These are phyloP conservation scores for Aspergillus egyptiacus DNA, from an alignment of 495 filamentous ascomycete genomes.

Conservation along the genomic window DNA sequence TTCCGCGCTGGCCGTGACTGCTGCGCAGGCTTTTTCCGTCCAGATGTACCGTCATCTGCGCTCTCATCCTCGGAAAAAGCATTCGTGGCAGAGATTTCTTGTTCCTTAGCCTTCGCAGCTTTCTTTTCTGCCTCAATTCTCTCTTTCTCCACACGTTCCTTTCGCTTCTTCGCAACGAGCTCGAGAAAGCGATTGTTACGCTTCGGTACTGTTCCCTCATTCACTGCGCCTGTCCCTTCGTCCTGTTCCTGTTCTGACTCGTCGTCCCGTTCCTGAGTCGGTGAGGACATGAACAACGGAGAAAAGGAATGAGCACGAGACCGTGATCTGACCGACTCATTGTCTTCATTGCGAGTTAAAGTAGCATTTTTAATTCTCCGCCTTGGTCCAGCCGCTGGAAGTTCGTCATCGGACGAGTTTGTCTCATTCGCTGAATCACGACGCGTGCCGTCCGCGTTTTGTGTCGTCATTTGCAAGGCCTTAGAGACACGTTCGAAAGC, in stretches of 20 bases:
- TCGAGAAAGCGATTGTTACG: conserved; percentile 57
- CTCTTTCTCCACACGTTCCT: conserved; percentile 62
- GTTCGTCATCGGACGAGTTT: conserved; percentile 30
- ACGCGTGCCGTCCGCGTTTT: conserved; percentile 11
- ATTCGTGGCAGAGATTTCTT: conserved; percentile 34
- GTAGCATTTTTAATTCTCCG: conserved; percentile 20
- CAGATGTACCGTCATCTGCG: conserved; percentile 53
- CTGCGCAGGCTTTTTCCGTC: conserved; percentile 55
- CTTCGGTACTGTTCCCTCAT: conserved; percentile 41
- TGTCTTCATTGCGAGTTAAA: conserved; percentile 3
- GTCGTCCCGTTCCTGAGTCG: conserved; percentile 10
- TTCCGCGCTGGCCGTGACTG: conserved; percentile 67
- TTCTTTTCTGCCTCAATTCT: conserved; percentile 51
- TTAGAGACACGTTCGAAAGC: conserved; percentile 36
- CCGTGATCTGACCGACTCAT: conserved; percentile 14
- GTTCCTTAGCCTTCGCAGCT: conserved; percentile 33
- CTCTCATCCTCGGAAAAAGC: conserved; percentile 31
- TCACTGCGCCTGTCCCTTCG: conserved; percentile 22
- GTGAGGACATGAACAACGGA: conserved; percentile 39
- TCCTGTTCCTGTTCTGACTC: conserved; percentile 8
- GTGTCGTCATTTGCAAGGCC: conserved; percentile 17
- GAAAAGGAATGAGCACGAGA: conserved; percentile 29
- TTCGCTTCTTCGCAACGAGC: conserved; percentile 63
- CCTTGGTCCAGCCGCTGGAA: conserved; percentile 30
- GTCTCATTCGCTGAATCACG: conserved; percentile 4